Evolutionary conservation across 1,284 basidiomycete species (phyloP).

Genomic region (Serendipita sp.): DNA sequence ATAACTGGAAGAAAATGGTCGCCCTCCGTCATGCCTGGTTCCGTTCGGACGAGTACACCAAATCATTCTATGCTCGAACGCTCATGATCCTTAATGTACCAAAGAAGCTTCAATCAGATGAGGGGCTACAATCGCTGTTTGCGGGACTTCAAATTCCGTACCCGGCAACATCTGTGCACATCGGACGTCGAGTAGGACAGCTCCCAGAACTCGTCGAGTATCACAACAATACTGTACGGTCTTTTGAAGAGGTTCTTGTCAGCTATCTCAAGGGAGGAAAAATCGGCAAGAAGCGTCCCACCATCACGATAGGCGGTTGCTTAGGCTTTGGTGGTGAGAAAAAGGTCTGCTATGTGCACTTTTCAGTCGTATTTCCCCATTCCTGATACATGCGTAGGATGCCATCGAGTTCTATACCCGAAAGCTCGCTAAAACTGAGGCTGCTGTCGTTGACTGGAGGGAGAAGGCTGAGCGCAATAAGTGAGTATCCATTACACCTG

Average conservation of each 20-base stretch:
- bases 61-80: conserved; percentile 68
- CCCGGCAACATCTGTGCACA: conserved; percentile 71
- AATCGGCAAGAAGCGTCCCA: conserved; percentile 61
- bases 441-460: conserved; percentile 66
- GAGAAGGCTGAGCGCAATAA: conserved; percentile 42
- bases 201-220: conserved; percentile 68
- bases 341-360: conserved; percentile 26
- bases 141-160: conserved; percentile 63
- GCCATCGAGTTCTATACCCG: conserved; percentile 75
- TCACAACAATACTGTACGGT: conserved; percentile 74
- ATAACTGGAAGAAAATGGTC: conserved; percentile 64
- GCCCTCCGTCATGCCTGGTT: conserved; percentile 55
- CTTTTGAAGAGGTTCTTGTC: conserved; percentile 72
- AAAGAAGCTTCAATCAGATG: conserved; percentile 62
- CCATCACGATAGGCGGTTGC: conserved; percentile 54
- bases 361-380: too few relatives aligned
- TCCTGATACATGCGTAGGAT: conserved; percentile 27
- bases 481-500: conserved; percentile 18
- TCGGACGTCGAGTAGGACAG: conserved; percentile 59
- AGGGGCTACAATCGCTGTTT: conserved; percentile 59
- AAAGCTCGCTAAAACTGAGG: conserved; percentile 64
- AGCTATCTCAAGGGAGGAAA: conserved; percentile 71
- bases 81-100: conserved; percentile 59
- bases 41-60: conserved; percentile 59
- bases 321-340: conserved; percentile 61